Evolutionary conservation across 257 asterid species (phyloP).

Genomic region (Solanum bulbocastanum): DNA sequence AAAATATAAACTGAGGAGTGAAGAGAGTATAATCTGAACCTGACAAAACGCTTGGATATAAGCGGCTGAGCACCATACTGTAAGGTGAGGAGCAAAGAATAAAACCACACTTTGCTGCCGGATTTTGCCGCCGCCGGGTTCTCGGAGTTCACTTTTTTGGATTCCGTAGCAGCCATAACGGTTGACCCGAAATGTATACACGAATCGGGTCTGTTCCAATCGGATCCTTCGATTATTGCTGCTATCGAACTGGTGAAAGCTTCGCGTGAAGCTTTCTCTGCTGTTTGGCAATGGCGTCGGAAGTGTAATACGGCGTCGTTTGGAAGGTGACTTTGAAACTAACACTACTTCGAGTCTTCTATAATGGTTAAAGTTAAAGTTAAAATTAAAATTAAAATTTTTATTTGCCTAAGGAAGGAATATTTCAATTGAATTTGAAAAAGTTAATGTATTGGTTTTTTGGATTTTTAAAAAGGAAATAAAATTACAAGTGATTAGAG

Average conservation of each 20-base stretch:
- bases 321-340: not conserved
- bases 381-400: not conserved
- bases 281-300: not conserved
- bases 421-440: not conserved
- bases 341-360: not conserved
- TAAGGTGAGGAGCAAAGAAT: slow-evolving; percentile 57
- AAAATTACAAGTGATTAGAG: not conserved
- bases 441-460: not conserved
- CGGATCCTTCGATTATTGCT: not conserved
- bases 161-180: slow-evolving; percentile 37
- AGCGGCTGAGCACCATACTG: slow-evolving; percentile 95
- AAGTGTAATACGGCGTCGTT: not conserved
- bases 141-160: slow-evolving; percentile 11
- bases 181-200: slow-evolving; percentile 18
- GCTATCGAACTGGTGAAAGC: not conserved
- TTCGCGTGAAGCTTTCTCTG: not conserved
- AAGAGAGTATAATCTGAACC: slow-evolving; percentile 23
- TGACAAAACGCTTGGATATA: slow-evolving; percentile 73
- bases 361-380: not conserved
- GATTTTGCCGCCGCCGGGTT: slow-evolving; percentile 18
- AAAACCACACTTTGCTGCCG: slow-evolving; percentile 53
- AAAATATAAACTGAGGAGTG: not conserved
- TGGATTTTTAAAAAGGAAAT: not conserved
- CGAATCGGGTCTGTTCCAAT: not conserved
- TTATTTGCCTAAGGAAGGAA: not conserved